A percentile compares a stretch with the other conserved stretches of the same genome.
phyloP scores from a whole-genome alignment of 257 asterid species.

The Solanum gandarillasii region DNA sequence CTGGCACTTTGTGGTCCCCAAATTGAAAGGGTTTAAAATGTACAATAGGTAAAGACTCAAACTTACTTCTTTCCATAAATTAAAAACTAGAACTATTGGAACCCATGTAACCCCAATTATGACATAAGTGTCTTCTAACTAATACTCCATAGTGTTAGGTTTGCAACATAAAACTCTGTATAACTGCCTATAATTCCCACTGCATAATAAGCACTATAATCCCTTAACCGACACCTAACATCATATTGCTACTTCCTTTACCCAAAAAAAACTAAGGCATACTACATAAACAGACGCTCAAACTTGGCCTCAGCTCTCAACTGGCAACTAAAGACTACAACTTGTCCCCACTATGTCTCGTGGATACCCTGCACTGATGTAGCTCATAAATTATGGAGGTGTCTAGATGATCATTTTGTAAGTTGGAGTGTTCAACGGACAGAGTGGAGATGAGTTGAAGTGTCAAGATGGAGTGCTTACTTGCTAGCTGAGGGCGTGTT shows the following conservation, averaged over 20 bases:
- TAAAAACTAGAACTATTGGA: background rate
- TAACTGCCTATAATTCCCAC: background rate
- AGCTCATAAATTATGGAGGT: background rate
- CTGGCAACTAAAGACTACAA: background rate
- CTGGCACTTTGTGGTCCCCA: background rate
- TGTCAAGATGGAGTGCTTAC: background rate
- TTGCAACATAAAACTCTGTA: background rate
- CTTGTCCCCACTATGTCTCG: background rate
- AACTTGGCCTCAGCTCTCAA: background rate
- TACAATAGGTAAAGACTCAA: background rate
- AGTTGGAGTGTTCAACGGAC: background rate
- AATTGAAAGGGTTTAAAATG: background rate
- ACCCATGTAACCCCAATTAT: background rate
- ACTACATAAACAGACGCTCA: background rate
- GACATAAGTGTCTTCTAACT: background rate
- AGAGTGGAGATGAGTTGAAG: background rate
- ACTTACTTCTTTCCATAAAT: background rate
- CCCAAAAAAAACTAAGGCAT: background rate
- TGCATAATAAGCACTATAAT: background rate
- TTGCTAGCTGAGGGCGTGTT: background rate
- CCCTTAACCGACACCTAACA: background rate
- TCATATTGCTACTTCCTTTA: background rate
- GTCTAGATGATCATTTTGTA: background rate
- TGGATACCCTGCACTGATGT: background rate
- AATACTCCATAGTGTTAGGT: background rate